These are phyloP conservation scores for Rhodomyrtus psidioides DNA, from an alignment of 441 rosid species.

Conservation along the genomic window DNA sequence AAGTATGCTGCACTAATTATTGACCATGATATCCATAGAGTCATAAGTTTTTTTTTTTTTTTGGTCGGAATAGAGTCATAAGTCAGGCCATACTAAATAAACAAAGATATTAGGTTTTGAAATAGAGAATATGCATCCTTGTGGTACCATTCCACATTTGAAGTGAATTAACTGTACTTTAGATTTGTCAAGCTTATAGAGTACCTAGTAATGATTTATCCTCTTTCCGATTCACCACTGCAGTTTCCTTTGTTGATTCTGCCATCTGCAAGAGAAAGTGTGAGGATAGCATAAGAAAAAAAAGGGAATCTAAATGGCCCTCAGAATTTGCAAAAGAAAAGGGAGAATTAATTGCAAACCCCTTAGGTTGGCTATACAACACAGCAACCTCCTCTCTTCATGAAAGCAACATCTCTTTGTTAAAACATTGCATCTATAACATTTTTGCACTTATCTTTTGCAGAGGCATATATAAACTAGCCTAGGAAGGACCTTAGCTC, in stretches of 20 bases:
- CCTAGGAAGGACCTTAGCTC: neutral
- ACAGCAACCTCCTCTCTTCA: neutral
- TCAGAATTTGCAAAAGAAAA: neutral
- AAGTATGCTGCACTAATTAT: neutral
- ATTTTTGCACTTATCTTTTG: neutral
- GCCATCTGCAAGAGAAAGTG: neutral
- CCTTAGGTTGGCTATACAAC: neutral
- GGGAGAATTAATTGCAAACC: neutral
- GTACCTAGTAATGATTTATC: neutral
- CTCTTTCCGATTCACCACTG: neutral
- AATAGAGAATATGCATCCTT: neutral
- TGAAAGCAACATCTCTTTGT: neutral
- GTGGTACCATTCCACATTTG: neutral
- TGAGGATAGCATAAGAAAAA: neutral
- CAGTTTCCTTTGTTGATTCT: neutral
- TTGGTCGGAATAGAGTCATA: neutral
- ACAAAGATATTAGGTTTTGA: neutral
- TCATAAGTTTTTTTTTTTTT: too few relatives aligned
- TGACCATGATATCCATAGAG: neutral
- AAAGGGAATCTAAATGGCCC: neutral
- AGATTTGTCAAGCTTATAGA: neutral
- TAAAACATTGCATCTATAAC: neutral
- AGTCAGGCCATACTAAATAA: neutral
- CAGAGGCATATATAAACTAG: neutral
- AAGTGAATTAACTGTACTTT: neutral